Evolutionary conservation across 345 rosid species (phyloP), one percentile per base, ranked within the genome.

Genomic region (Acer negundo): DNA sequence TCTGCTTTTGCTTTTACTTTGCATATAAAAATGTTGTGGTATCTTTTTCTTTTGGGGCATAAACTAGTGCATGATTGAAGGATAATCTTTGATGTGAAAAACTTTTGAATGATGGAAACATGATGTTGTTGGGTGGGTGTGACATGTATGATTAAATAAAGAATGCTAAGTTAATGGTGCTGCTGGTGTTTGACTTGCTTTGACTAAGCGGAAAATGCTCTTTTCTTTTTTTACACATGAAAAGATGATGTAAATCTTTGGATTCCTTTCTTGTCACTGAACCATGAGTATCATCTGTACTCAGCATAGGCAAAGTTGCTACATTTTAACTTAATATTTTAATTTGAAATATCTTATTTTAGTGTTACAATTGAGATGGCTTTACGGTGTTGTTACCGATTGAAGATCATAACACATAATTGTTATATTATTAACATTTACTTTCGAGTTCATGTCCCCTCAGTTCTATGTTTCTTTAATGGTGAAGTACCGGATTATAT

Each of bases 61-160:
- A 10, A 70, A 78, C 17, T 47, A 31, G 74, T 72, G 87, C 84
- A 81, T 85, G 88, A 85, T 87, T 84, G 88, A 61, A 76, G 82
- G 79, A 78, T 76, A 35, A 83, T 81, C 64, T 56, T 69, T 40
- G 74, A 65, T 73, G 20, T 58, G 49, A 23, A 69, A 20, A n/a
- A 58, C 67, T 72, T 44, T 80, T 80, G 20, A 51, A 35, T 75
- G 67, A 78, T 79, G 78, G 70, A 59, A 63, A 56, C n/a, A 75
- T 77, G 77, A 83, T 81, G 77, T 35, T 72, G 79, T 72, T 68
- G 11, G 75, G 78, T 72, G 26, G 64, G 35, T 72, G 59, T 73
- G 66, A 22, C n/a, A 46, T 77, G 11, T 42, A 59, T 61, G 46
- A 64, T 63, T 74, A 66, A 64, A 64, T 35, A 73, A 55, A 73